Evolutionary conservation across 1,139 yeast species (phyloP).

Genomic region (Lodderomyces jiufengensis): DNA sequence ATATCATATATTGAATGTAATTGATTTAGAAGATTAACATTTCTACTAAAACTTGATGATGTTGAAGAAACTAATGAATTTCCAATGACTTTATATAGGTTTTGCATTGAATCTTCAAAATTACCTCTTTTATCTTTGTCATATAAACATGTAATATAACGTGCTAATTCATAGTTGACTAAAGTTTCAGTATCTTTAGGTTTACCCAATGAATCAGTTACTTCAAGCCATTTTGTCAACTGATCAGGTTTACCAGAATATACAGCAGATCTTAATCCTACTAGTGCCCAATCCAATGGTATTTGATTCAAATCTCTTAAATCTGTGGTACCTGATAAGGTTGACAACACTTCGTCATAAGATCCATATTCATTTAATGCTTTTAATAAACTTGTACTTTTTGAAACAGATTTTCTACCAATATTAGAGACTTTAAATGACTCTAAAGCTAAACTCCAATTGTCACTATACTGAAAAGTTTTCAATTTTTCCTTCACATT

Average conservation of each 20-base stretch:
- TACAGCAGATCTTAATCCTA: conserved; percentile 76
- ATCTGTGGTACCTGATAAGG: conserved; percentile 28
- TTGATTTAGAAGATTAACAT: conserved; percentile 53
- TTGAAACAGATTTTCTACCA: too few relatives aligned
- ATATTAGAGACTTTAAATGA: conserved; percentile 84
- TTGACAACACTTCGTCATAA: conserved; percentile 39
- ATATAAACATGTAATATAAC: conserved; percentile 48
- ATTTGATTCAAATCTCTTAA: conserved; percentile 21
- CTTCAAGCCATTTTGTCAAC: conserved; percentile 54
- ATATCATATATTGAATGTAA: conserved; percentile 75
- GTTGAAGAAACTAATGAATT: conserved; percentile 56
- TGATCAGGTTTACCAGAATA: conserved; percentile 54
- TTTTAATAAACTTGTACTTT: conserved; percentile 34
- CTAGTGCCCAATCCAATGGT: conserved; percentile 54
- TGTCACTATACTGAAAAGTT: conserved; percentile 80
- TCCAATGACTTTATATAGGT: conserved; percentile 57
- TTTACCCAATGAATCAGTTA: conserved; percentile 33
- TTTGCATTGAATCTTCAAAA: conserved; percentile 40
- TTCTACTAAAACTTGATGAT: conserved; percentile 61
- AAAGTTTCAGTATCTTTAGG: conserved; percentile 51
- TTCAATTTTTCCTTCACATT: conserved; percentile 68
- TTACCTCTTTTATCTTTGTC: conserved; percentile 21
- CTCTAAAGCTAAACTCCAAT: conserved; percentile 85
- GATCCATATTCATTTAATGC: conserved; percentile 42
- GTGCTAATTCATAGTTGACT: conserved; percentile 66